A percentile compares a stretch with the other conserved stretches of the same genome.
phyloP scores from a whole-genome alignment of 83 land plant genomes.

The Picea engelmannii region DNA sequence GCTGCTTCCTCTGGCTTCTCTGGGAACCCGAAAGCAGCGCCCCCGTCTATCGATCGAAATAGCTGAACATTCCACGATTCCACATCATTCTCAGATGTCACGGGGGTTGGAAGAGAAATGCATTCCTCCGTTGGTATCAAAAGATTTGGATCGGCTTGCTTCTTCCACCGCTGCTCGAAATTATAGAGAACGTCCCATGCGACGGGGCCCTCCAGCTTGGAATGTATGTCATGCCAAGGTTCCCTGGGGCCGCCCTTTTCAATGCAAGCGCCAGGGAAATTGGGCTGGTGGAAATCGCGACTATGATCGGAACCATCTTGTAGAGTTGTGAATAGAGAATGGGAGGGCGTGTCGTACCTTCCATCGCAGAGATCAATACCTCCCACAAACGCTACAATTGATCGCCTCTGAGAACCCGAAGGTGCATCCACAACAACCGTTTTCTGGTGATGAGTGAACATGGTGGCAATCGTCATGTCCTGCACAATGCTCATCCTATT shows the following conservation, averaged over 20 bases:
- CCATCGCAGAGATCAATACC: too few relatives aligned
- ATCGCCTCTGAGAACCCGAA: slow-evolving; percentile 19
- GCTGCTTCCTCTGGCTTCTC: slow-evolving; percentile 21
- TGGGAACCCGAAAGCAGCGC: slow-evolving; percentile 61
- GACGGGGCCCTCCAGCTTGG: slow-evolving; percentile 64
- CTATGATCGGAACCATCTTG: slow-evolving; percentile 22
- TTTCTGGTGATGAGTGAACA: slow-evolving; percentile 14
- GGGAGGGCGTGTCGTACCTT: slow-evolving; percentile 68
- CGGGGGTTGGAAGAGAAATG: slow-evolving; percentile 17
- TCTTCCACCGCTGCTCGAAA: slow-evolving; percentile 80
- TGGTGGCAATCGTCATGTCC: slow-evolving; percentile 6
- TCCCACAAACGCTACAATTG: slow-evolving; percentile 64
- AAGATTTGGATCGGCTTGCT: slow-evolving; percentile 37
- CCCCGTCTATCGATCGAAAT: slow-evolving; percentile 79
- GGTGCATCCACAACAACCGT: slow-evolving; percentile 1
- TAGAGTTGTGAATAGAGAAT: slow-evolving; percentile 63
- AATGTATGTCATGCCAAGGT: slow-evolving; percentile 92
- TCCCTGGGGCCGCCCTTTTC: slow-evolving; percentile 77
- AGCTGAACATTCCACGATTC: slow-evolving; percentile 75
- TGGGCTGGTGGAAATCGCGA: slow-evolving; percentile 75
- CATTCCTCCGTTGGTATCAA: slow-evolving; percentile 3
- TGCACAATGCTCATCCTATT: slow-evolving; percentile 17
- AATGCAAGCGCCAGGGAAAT: slow-evolving; percentile 41
- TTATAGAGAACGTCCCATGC: slow-evolving; percentile 88
- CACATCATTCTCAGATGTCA: slow-evolving; percentile 1